Conservation (phyloP, 495 filamentous ascomycete genomes). For the Neurospora pannonica region DNA sequence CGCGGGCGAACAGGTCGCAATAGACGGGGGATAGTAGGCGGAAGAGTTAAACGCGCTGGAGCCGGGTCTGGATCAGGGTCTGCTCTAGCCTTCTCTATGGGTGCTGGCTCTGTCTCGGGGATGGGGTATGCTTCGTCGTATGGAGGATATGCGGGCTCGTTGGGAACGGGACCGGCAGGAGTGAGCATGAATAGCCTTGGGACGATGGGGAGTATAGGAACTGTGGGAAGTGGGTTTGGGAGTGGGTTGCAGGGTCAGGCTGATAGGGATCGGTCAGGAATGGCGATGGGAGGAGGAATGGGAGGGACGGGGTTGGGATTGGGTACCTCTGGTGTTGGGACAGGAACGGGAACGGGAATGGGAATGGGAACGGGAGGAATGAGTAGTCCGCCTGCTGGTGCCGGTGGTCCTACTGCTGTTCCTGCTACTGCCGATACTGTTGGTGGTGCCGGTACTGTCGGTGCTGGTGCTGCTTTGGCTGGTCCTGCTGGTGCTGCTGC, state of each 20-base stretch:
- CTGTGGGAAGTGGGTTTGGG: background rate
- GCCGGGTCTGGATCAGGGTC: background rate
- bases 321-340: background rate
- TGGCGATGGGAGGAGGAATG: background rate
- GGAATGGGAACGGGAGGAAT: background rate
- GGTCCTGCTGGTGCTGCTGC: background rate
- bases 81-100: background rate
- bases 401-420: background rate
- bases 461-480: background rate
- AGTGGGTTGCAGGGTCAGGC: background rate
- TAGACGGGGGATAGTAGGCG: slow-evolving; percentile 71
- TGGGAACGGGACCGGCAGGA: background rate
- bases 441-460: background rate
- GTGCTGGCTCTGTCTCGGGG: background rate
- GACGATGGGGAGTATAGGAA: background rate
- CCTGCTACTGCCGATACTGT: background rate
- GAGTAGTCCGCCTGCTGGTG: background rate
- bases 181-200: background rate
- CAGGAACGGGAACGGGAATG: background rate
- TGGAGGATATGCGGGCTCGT: background rate
- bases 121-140: background rate
- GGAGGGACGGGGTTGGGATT: background rate
- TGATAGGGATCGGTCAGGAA: too few species aligned
- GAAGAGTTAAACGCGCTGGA: slow-evolving; percentile 25
- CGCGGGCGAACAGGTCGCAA: slow-evolving; percentile 84